Evolutionary conservation across 2,329 filamentous ascomycete species (phyloP), one percentile per base, ranked within the genome.

Genomic region (Penicillium sp.): DNA sequence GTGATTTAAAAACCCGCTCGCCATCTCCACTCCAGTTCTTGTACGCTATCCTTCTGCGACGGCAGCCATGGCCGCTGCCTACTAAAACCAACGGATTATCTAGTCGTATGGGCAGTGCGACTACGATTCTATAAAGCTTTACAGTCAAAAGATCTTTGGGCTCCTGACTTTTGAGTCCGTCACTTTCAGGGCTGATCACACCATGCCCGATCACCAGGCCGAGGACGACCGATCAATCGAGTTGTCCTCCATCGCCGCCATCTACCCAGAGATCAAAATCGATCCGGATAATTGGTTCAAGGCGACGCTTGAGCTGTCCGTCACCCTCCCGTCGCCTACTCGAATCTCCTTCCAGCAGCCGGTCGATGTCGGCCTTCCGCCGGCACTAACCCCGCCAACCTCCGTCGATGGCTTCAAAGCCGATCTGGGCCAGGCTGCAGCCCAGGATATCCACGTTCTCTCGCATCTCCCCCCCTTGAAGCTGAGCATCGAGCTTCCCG

Each of bases 161-260:
- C 24, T 54, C 18, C 49, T 52, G 40, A 39, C 19, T 37, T 37
- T 57, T 33, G 41, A 36, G 33, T 6, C 35, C 33, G 24, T 36
- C 56, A 56, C 52, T 16, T 24, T 22, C 33, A 60, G 37, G 51
- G 27, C 51, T 16, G 51, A 16, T 40, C 46, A 35, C 58, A 61
- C 47, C 18, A 78, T 79, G 77, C 70, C 74, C 50, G 77, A 78
- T 63, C 66, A 70, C 54, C 66, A 68, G 16, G 56, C 58, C 11
- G 80, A 83, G 13, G 85, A 88, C 68, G 85, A 88, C 65, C 81
- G 86, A 61, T 77, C 79, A 33, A 80, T 86, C 65, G 86, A 89
- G 73, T 76, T 88, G 49, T 80, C 78, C 10, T 81, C 85, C 24
- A 80, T 89, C 58, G 78, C 80, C 46, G 85, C 86, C 51, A 89